Evolutionary conservation across 805 yeast genomes (phyloP).

Genomic region (Starmerella sirachaensis): DNA sequence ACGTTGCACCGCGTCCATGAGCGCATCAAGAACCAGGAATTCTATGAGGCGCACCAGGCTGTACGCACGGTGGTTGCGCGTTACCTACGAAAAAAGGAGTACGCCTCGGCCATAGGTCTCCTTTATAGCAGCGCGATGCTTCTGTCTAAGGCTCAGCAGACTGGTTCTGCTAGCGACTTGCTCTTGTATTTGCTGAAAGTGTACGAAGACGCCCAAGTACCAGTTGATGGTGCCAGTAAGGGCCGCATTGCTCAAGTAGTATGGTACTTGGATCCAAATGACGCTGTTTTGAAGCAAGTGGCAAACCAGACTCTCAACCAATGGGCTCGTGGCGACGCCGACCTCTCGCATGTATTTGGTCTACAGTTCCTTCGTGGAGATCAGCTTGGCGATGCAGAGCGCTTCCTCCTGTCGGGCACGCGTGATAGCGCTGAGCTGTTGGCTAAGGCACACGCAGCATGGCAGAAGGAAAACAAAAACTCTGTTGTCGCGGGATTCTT

Average conservation of each 20-base stretch:
- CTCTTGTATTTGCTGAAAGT: slow-evolving; percentile 61
- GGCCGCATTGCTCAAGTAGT: slow-evolving; percentile 36
- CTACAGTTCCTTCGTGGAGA: slow-evolving; percentile 41
- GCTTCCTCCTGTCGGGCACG: slow-evolving; percentile 58
- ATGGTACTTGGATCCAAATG: slow-evolving; percentile 36
- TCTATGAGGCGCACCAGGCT: slow-evolving; percentile 93
- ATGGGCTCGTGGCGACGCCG: slow-evolving; percentile 62
- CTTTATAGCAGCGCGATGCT: slow-evolving; percentile 60
- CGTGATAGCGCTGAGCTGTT: slow-evolving; percentile 35
- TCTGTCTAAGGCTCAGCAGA: slow-evolving; percentile 56
- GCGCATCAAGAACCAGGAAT: slow-evolving; percentile 58
- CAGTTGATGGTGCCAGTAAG: slow-evolving; percentile 35
- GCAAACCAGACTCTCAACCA: slow-evolving; percentile 42
- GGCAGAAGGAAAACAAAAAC: slow-evolving; percentile 5
- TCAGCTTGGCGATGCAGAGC: slow-evolving; percentile 54
- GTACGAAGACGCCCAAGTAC: slow-evolving; percentile 40
- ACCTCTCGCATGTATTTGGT: slow-evolving; percentile 64
- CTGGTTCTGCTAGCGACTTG: slow-evolving; percentile 73
- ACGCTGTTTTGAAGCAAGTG: slow-evolving; percentile 54
- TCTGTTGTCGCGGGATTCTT: slow-evolving; percentile 18
- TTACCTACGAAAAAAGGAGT: slow-evolving; percentile 57
- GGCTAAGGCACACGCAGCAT: slow-evolving; percentile 34
- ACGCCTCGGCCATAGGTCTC: slow-evolving; percentile 58
- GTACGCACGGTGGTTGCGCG: slow-evolving; percentile 80
- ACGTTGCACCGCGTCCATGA: slow-evolving; percentile 20